Percentiles rank a stretch among this genome's conserved stretches.
Evolutionary conservation across 2,329 filamentous ascomycete genomes (phyloP).

Genomic region (Fusarium fracticaudum): DNA sequence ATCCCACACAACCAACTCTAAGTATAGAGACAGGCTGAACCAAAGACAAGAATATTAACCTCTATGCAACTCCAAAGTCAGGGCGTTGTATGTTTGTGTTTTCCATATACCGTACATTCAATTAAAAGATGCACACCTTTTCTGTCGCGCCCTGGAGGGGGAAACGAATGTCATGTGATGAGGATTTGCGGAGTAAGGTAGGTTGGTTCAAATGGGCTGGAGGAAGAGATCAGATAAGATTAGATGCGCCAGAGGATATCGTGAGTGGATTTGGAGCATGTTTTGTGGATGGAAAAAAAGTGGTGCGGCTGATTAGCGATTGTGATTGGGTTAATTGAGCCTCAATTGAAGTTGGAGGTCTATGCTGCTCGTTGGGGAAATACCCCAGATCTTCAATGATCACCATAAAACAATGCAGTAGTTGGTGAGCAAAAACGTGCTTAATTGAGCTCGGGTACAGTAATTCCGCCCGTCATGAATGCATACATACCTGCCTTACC

Average conservation of each 20-base stretch:
- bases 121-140: too few species aligned
- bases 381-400: neutral
- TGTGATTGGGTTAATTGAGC: neutral
- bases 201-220: neutral
- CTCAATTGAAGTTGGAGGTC: neutral
- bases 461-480: neutral
- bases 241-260: neutral
- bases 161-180: too few species aligned
- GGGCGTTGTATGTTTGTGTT: neutral
- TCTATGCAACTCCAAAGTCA: neutral
- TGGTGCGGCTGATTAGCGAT: neutral
- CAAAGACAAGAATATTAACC: accelerated
- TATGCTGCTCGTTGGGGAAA: neutral
- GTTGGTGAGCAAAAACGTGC: neutral
- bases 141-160: neutral
- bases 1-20: neutral
- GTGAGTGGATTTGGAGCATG: neutral
- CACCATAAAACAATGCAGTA: neutral
- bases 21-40: neutral
- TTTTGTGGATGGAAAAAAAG: neutral
- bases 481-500: neutral
- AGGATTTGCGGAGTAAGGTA: neutral
- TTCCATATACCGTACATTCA: neutral
- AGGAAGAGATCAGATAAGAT: conserved; percentile 30
- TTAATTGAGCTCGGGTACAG: neutral